Evolutionary conservation across 2,329 filamentous ascomycete species (phyloP).

Genomic region (Nemania sp.): DNA sequence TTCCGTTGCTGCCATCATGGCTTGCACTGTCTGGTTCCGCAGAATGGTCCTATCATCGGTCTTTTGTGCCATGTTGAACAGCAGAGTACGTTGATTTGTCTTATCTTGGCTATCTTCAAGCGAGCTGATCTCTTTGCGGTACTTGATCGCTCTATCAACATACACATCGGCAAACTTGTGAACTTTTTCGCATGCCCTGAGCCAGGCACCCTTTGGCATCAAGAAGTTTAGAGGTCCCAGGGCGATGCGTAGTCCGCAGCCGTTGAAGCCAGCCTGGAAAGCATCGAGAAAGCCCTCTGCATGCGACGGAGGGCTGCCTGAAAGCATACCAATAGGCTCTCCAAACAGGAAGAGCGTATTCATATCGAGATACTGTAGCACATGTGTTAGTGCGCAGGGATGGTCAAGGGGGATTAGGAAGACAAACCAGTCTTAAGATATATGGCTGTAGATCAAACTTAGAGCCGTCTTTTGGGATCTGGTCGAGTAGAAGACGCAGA

Average conservation of each 20-base stretch:
- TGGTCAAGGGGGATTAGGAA: conserved; percentile 19
- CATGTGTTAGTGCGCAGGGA: conserved; percentile 27
- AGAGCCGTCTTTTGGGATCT: conserved; percentile 33
- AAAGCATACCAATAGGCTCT: conserved; percentile 33
- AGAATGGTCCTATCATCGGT: conserved; percentile 30
- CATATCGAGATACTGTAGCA: conserved; percentile 32
- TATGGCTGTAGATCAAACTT: conserved; percentile 33
- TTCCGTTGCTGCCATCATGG: conserved; percentile 32
- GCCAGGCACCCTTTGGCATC: conserved; percentile 32
- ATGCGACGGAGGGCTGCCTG: conserved; percentile 29
- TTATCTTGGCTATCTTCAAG: conserved; percentile 27
- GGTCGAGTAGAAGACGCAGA: conserved; percentile 27
- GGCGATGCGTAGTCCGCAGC: conserved; percentile 33
- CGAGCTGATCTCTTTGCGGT: conserved; percentile 26
- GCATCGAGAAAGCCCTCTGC: conserved; percentile 31
- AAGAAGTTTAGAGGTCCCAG: conserved; percentile 33
- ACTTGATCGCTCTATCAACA: conserved; percentile 32
- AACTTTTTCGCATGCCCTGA: conserved; percentile 32
- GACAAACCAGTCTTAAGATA: conserved; percentile 30
- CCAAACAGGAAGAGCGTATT: conserved; percentile 34
- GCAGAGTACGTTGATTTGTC: conserved; percentile 28
- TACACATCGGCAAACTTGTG: conserved; percentile 32
- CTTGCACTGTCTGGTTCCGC: conserved; percentile 30
- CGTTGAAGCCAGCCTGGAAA: conserved; percentile 32
- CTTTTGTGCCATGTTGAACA: conserved; percentile 31